A percentile compares a stretch with the other conserved stretches of the same genome.
These are phyloP conservation scores for Cymbidium sinense DNA, from an alignment of 106 monocot genomes.

Conservation along the genomic window DNA sequence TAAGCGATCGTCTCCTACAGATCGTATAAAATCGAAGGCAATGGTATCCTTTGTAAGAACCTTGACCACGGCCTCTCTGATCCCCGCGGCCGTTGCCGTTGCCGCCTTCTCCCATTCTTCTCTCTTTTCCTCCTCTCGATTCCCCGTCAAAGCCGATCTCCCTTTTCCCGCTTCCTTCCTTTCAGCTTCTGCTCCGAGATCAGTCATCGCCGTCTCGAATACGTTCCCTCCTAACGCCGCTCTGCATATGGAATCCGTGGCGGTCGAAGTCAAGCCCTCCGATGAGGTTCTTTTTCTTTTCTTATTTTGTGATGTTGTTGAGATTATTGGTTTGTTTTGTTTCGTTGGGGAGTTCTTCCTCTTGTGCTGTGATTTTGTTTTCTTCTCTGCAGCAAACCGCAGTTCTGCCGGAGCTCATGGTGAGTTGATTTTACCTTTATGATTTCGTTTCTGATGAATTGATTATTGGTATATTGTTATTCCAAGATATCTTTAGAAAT, in stretches of 20 bases:
- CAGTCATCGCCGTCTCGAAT: background rate
- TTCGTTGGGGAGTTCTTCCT: background rate
- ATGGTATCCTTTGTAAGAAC: slow-evolving; percentile 7
- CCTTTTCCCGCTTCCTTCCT: background rate
- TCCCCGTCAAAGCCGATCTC: background rate
- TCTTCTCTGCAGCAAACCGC: slow-evolving; percentile 1
- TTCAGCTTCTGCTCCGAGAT: background rate
- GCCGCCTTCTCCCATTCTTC: slow-evolving; percentile 3
- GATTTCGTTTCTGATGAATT: background rate
- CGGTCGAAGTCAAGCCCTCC: background rate
- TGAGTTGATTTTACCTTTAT: background rate
- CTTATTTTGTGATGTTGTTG: background rate
- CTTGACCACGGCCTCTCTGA: background rate
- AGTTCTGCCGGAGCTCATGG: slow-evolving; percentile 8
- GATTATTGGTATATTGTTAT: background rate
- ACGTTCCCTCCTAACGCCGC: background rate
- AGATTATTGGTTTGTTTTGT: background rate
- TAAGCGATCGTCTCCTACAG: no score
- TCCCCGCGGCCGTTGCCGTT: slow-evolving; percentile 1
- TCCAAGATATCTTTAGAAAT: background rate
- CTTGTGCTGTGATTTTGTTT: background rate
- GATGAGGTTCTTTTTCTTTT: background rate
- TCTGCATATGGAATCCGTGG: slow-evolving; percentile 2
- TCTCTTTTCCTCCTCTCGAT: background rate
- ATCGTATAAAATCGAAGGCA: background rate